Evolutionary conservation across 331 rosid genomes (phyloP), one percentile per base, ranked within the genome.

Genomic region (Malus hybrid): DNA sequence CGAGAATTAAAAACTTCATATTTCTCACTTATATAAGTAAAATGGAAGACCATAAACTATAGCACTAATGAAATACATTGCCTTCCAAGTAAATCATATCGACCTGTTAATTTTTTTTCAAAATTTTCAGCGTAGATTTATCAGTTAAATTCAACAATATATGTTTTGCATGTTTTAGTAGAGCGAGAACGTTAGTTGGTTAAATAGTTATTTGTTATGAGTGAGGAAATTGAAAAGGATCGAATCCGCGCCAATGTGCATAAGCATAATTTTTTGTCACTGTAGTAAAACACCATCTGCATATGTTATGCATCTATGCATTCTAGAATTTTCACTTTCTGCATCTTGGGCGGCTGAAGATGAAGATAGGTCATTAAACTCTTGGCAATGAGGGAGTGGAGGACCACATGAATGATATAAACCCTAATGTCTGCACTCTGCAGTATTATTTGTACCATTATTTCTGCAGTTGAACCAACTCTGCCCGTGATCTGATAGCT

Each of bases 381-480:
- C 28, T 18, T 24, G 62, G 4, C 65, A 20, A 12, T 60, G 33
- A 26, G 29, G 24, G 29, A 2, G 29, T 57, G 12, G 24, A 55
- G 76, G 76, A 58, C 57, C 67, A 72, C 76, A 32, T 18, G 6
- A 64, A 32, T 30, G 44, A 64, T 7, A 8, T 6, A 57, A 57
- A 18, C 56, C 56, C 56, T 15, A 50, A 16, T 16, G 6, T 50
- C 56, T 6, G 20, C n/a, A 50, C 56, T 50, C 56, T 50, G 20
- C 56, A 15, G 8, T 7, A 57, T 19, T 5, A 39, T 9, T 46
- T 42, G 19, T 16, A 42, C 76, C 42, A 3, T 18, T 34, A 10
- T 64, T 22, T 7, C 3, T 57, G 28, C 26, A 5, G 68, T 5
- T 39, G 65, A 55, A 73, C 68, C 12, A 19, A 7, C n/a, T n/a